These are phyloP conservation scores for Vickermania spadyakhi DNA, from an alignment of 208 protist species.

Conservation along the genomic window DNA sequence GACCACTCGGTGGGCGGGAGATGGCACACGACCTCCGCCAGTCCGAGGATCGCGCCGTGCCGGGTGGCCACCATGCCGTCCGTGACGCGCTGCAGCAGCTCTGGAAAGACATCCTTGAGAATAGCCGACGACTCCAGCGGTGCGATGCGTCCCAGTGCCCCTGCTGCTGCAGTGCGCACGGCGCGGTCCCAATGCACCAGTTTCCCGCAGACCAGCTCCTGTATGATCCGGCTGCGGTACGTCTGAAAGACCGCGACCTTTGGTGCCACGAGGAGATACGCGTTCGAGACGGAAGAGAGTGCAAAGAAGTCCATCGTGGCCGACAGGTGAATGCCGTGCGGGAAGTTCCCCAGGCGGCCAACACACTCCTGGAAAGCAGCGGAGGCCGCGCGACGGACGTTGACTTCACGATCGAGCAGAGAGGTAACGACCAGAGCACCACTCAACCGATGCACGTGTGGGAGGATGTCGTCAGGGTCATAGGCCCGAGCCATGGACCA, in stretches of 20 bases:
- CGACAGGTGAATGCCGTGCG: conserved; percentile 96
- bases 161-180: conserved; percentile 80
- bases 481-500: conserved; percentile 98
- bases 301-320: conserved; percentile 96
- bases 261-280: conserved; percentile 84
- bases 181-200: conserved; percentile 86
- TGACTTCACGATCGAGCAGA: conserved; percentile 89
- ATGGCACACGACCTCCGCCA: conserved; percentile 76
- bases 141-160: conserved; percentile 58
- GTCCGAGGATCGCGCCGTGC: conserved; percentile 87
- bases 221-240: conserved; percentile 83
- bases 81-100: conserved; percentile 51
- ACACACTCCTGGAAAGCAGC: conserved; percentile 93
- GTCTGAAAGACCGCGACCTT: conserved; percentile 48
- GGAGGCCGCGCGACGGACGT: conserved; percentile 87
- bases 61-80: conserved; percentile 61
- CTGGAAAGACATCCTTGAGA: conserved; percentile 14
- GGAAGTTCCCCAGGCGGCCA: conserved; percentile 90
- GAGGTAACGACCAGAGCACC: conserved; percentile 67
- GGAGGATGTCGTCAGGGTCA: conserved; percentile 74
- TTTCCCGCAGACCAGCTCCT: conserved; percentile 80
- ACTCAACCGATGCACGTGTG: conserved; percentile 73
- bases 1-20: conserved; percentile 41
- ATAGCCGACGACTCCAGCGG: conserved; percentile 14
- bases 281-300: conserved; percentile 82